phyloP scores from a whole-genome alignment of 805 yeast species.

The Candida ponderosae region DNA sequence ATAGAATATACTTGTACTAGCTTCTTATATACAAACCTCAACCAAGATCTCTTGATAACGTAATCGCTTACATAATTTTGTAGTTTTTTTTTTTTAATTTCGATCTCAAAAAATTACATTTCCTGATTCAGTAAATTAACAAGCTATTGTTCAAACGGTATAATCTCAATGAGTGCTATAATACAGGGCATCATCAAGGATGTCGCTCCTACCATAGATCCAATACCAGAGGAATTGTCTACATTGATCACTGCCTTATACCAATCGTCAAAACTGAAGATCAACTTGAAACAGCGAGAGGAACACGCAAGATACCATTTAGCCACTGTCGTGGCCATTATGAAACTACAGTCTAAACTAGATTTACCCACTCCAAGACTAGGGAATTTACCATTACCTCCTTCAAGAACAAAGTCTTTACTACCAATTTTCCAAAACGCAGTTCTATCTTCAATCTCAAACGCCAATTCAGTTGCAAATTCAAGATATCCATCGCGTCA shows the following conservation, averaged over 20 bases:
- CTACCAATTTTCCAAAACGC: slow-evolving; percentile 35
- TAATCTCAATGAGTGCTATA: too few species aligned
- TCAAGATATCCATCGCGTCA: slow-evolving; percentile 23
- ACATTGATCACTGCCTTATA: slow-evolving; percentile 23
- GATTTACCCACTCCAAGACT: slow-evolving; percentile 40
- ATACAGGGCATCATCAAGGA: slow-evolving; percentile 29
- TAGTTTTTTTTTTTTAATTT: too few species aligned
- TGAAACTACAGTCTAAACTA: slow-evolving; percentile 34
- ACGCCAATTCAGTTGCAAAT: slow-evolving; percentile 21
- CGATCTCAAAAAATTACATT: too few species aligned
- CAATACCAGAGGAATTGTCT: slow-evolving; percentile 33
- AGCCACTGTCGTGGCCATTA: slow-evolving; percentile 56
- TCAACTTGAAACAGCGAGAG: slow-evolving; percentile 39
- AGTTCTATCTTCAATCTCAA: slow-evolving; percentile 25
- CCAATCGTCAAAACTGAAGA: slow-evolving; percentile 42
- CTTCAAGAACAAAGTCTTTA: slow-evolving; percentile 29
- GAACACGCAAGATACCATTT: slow-evolving; percentile 64
- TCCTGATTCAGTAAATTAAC: too few species aligned
- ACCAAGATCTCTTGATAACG: too few species aligned
- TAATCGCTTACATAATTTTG: too few species aligned
- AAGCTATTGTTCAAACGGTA: too few species aligned
- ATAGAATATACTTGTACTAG: too few species aligned
- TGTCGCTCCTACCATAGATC: slow-evolving; percentile 41
- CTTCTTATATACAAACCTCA: too few species aligned
- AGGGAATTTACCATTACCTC: slow-evolving; percentile 52